phyloP scores from a whole-genome alignment of 2,329 filamentous ascomycete species.

The Trichoderma hamatum region DNA sequence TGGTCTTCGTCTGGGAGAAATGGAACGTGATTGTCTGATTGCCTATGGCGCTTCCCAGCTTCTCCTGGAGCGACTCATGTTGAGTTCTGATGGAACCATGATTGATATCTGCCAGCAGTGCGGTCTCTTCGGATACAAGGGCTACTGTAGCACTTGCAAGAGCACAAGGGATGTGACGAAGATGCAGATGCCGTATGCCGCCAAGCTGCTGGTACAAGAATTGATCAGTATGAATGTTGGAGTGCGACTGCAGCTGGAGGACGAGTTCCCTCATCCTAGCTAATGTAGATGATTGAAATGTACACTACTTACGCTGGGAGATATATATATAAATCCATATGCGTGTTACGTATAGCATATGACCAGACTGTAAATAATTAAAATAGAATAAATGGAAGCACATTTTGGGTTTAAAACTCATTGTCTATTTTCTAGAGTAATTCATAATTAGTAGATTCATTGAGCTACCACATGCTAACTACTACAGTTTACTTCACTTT shows the following conservation, averaged over 20 bases:
- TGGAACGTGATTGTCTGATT: slow-evolving; percentile 98
- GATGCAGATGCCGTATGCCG: slow-evolving; percentile 97
- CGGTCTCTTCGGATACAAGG: slow-evolving; percentile 92
- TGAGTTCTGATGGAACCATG: slow-evolving; percentile 84
- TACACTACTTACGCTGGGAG: not conserved
- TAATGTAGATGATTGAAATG: slow-evolving; percentile 28
- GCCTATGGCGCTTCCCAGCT: slow-evolving; percentile 95
- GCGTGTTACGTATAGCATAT: not conserved
- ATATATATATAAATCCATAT: not conserved
- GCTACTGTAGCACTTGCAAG: slow-evolving; percentile 92
- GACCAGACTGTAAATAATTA: slow-evolving; percentile 6
- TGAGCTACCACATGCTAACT: not conserved
- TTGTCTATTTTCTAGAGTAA: not conserved
- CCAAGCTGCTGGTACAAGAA: slow-evolving; percentile 94
- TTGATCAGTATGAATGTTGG: slow-evolving; percentile 99
- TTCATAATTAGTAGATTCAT: not conserved
- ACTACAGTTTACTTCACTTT: not conserved
- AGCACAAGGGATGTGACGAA: slow-evolving; percentile 80
- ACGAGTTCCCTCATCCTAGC: slow-evolving; percentile 79
- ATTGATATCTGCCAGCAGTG: slow-evolving; percentile 95
- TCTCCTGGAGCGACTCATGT: slow-evolving; percentile 90
- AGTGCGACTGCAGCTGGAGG: slow-evolving; percentile 84
- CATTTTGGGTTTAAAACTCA: not conserved
- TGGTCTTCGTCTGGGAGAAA: slow-evolving; percentile 91
- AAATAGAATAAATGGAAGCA: not conserved